Percentiles rank a stretch among this genome's conserved stretches.
Evolutionary conservation across 352 stramenopile species (phyloP).

Genomic region (Phytophthora palmivora): DNA sequence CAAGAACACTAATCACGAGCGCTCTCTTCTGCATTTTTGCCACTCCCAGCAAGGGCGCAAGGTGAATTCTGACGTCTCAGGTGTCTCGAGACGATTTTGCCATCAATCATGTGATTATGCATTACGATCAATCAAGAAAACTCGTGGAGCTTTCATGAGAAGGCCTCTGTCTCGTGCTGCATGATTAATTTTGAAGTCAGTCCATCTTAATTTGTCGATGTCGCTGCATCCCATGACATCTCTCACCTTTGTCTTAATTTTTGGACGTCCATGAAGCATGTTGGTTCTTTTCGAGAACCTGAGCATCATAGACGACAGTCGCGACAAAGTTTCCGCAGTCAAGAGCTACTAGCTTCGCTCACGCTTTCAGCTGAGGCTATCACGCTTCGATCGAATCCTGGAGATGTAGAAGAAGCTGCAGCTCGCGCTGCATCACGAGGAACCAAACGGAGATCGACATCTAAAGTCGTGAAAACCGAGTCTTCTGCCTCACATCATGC

Average conservation of each 20-base stretch:
- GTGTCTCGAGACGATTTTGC: neutral
- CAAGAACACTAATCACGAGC: conserved; percentile 44
- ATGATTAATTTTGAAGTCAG: neutral
- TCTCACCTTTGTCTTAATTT: neutral
- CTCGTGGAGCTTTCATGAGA: no score
- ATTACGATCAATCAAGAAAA: neutral
- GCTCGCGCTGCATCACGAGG: conserved; percentile 14
- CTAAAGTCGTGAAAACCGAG: neutral
- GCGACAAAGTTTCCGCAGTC: conserved; percentile 39
- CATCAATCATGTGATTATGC: conserved; percentile 4
- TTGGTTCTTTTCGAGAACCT: conserved; percentile 5
- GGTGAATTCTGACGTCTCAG: conserved; percentile 19
- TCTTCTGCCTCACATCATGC: neutral
- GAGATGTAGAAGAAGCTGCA: conserved; percentile 24
- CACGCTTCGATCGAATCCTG: conserved; percentile 25
- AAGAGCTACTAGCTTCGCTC: conserved; percentile 38
- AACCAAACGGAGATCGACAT: conserved; percentile 6
- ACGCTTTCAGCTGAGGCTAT: conserved; percentile 45
- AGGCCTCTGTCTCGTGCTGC: no score
- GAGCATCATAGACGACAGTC: conserved; percentile 15
- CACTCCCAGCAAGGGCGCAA: conserved; percentile 1
- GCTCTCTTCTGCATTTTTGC: conserved; percentile 36
- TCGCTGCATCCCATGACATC: conserved; percentile 17
- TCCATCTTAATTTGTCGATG: conserved; percentile 19
- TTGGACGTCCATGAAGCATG: conserved; percentile 20